Percentiles rank a stretch among this genome's conserved stretches.
These are phyloP conservation scores for Kappamyces sp. DNA, from an alignment of 192 early-diverging fungal genomes.

Conservation along the genomic window DNA sequence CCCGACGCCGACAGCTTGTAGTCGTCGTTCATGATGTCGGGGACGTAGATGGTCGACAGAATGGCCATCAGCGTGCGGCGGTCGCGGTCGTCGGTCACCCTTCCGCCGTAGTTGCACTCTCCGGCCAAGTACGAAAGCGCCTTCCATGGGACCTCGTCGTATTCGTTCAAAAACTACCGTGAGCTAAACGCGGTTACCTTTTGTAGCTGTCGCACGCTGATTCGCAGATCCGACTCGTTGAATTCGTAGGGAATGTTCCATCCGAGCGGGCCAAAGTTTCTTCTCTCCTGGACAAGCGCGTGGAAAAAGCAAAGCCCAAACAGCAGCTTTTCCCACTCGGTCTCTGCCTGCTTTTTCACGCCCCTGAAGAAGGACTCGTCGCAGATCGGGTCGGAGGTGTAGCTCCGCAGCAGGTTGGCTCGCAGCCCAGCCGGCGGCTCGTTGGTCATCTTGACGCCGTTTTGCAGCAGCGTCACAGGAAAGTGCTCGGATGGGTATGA, in stretches of 20 bases:
- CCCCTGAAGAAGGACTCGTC: constrained; percentile 50
- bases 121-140: constrained; percentile 52
- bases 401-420: constrained; percentile 48
- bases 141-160: constrained; percentile 55
- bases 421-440: constrained; percentile 54
- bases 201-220: constrained; percentile 52
- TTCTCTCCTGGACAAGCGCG: constrained; percentile 51
- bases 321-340: constrained; percentile 48
- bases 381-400: constrained; percentile 51
- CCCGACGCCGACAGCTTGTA: constrained; percentile 46
- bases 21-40: constrained; percentile 43
- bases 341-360: constrained; percentile 41
- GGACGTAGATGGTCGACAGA: constrained; percentile 45
- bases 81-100: constrained; percentile 56
- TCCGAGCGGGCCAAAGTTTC: constrained; percentile 60
- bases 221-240: constrained; percentile 55
- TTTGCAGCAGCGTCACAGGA: constrained; percentile 55
- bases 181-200: constrained; percentile 32
- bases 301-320: constrained; percentile 61
- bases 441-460: constrained; percentile 62
- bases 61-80: constrained; percentile 46
- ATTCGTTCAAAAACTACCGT: constrained; percentile 51
- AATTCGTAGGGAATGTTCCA: constrained; percentile 67
- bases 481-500: constrained; percentile 55
- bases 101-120: constrained; percentile 59